phyloP scores from a whole-genome alignment of 2,329 filamentous ascomycete species.

The Aspergillus eucalypticola region DNA sequence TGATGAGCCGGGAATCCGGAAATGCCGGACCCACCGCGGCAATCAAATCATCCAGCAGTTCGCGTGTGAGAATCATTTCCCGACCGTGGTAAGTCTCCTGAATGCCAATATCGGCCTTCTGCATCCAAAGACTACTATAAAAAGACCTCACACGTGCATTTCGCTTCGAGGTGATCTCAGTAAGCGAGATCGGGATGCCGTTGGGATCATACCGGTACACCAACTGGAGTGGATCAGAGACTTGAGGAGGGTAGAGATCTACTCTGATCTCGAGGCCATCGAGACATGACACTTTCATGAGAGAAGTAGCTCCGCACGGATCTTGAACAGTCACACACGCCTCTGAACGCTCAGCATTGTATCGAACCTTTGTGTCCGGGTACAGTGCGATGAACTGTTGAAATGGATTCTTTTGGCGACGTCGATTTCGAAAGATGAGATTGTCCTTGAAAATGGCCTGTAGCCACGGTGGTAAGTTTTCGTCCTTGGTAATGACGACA shows the following conservation, averaged over 20 bases:
- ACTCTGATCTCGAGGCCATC: slow-evolving; percentile 15
- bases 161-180: slow-evolving; percentile 86
- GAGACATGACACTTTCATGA: slow-evolving; percentile 7
- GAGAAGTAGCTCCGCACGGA: neutral
- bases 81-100: slow-evolving; percentile 77
- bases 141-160: slow-evolving; percentile 98
- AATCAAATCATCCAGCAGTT: slow-evolving; percentile 66
- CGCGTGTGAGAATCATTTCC: slow-evolving; percentile 14
- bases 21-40: slow-evolving; percentile 14
- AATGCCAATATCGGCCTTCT: slow-evolving; percentile 65
- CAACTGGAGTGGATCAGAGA: slow-evolving; percentile 63
- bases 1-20: slow-evolving; percentile 10
- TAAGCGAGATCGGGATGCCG: slow-evolving; percentile 85
- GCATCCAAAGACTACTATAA: slow-evolving; percentile 93
- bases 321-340: slow-evolving; percentile 3
- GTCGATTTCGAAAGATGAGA: slow-evolving; percentile 7
- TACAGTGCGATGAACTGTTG: slow-evolving; percentile 6
- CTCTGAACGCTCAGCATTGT: slow-evolving; percentile 6
- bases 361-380: slow-evolving; percentile 3
- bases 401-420: slow-evolving; percentile 17
- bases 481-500: neutral
- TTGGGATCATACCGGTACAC: slow-evolving; percentile 88
- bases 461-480: slow-evolving; percentile 12
- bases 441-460: slow-evolving; percentile 13
- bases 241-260: slow-evolving; percentile 9